These are phyloP conservation scores for Zygosaccharomyces pseudorouxii DNA, from an alignment of 805 yeast species.

Conservation along the genomic window DNA sequence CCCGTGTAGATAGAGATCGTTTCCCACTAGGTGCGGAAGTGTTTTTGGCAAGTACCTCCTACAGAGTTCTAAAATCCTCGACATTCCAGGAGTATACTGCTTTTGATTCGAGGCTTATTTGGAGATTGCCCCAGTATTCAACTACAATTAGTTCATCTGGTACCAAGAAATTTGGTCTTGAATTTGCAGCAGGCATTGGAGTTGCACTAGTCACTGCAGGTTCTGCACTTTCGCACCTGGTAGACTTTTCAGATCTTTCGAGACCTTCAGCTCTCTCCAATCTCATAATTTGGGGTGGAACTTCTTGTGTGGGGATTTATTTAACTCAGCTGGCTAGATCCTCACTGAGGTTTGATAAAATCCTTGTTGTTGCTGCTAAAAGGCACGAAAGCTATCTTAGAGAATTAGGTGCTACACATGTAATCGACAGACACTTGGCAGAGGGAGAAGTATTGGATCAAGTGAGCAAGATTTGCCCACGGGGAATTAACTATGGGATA, in stretches of 20 bases:
- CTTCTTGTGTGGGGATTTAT: conserved; percentile 45
- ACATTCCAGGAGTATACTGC: conserved; percentile 46
- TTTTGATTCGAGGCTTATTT: conserved; percentile 42
- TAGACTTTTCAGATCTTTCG: conserved; percentile 6
- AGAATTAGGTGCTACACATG: conserved; percentile 42
- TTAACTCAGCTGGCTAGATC: conserved; percentile 41
- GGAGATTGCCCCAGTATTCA: conserved; percentile 39
- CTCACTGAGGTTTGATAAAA: conserved; percentile 35
- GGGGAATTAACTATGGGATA: conserved; percentile 37
- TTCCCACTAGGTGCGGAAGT: conserved; percentile 38
- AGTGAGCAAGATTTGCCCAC: conserved; percentile 23
- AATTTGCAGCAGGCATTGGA: conserved; percentile 44
- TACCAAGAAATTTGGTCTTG: conserved; percentile 20
- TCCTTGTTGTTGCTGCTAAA: conserved; percentile 43
- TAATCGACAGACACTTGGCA: conserved; percentile 36
- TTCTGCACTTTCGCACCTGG: conserved; percentile 30
- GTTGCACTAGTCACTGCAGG: conserved; percentile 46
- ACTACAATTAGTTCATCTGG: conserved; percentile 17
- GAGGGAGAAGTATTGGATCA: conserved; percentile 22
- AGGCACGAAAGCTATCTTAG: conserved; percentile 37
- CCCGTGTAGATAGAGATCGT: conserved; percentile 26
- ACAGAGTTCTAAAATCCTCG: conserved; percentile 43
- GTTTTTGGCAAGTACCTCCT: conserved; percentile 44
- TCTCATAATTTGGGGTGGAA: conserved; percentile 46
- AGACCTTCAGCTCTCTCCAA: conserved; percentile 8